These are phyloP conservation scores for Hyaloscypha finlandica DNA, from an alignment of 495 filamentous ascomycete genomes.

Conservation along the genomic window DNA sequence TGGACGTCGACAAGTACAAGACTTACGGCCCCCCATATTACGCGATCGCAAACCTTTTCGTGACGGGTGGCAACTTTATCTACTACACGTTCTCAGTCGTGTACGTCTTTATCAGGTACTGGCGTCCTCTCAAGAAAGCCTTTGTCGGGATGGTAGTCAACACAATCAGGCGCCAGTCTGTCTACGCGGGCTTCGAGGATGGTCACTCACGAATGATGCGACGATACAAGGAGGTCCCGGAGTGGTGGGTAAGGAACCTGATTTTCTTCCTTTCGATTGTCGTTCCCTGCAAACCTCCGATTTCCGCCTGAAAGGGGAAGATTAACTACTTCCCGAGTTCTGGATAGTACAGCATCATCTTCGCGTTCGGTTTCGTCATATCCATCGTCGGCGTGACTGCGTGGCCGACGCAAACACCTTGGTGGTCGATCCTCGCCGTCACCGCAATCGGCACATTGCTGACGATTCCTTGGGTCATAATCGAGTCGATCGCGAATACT, in stretches of 20 bases:
- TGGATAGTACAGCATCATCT: background rate
- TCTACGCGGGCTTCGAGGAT: background rate
- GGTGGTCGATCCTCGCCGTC: background rate
- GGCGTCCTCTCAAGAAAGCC: background rate
- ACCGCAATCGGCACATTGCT: background rate
- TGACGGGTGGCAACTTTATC: background rate
- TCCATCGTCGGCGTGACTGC: conserved; percentile 2
- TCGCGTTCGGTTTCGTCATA: conserved; percentile 9
- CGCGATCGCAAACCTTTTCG: conserved; percentile 1
- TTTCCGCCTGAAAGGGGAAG: too few species aligned
- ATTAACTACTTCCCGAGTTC: background rate
- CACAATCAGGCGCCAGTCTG: background rate
- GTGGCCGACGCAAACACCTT: conserved; percentile 8
- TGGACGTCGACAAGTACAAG: conserved; percentile 1
- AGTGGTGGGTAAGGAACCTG: conserved; percentile 4
- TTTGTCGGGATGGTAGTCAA: background rate
- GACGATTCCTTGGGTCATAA: conserved; percentile 7
- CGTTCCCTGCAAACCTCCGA: too few species aligned
- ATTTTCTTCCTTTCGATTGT: background rate
- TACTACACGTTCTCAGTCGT: background rate
- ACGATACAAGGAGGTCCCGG: conserved; percentile 4
- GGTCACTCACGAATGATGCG: conserved; percentile 4
- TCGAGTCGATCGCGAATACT: background rate
- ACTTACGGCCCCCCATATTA: background rate
- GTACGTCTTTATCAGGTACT: conserved; percentile 4